phyloP scores from a whole-genome alignment of 768 basidiomycete genomes.

The Leccinum longicurvipes region DNA sequence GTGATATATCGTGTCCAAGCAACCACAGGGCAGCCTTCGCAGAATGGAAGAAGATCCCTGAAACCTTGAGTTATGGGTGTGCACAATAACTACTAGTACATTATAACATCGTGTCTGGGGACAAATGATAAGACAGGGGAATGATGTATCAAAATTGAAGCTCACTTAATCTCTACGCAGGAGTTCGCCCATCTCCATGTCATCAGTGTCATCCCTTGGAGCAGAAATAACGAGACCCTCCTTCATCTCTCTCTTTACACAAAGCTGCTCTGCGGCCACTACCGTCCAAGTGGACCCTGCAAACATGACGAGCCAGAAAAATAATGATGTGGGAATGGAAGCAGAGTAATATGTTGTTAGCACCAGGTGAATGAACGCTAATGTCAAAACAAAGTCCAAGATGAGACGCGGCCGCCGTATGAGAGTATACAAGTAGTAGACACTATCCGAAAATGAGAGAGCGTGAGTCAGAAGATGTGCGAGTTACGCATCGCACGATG shows the following conservation, averaged over 20 bases:
- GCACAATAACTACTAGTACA: conserved; percentile 20
- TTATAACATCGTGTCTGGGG: conserved; percentile 15
- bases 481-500: not conserved
- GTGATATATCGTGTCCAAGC: conserved; percentile 4
- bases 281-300: conserved; percentile 70
- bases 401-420: conserved; percentile 90
- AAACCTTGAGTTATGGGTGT: conserved; percentile 16
- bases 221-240: conserved; percentile 67
- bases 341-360: conserved; percentile 82
- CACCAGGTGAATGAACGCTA: conserved; percentile 88
- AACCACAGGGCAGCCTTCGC: not conserved
- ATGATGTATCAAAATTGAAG: conserved; percentile 7
- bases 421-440: conserved; percentile 83
- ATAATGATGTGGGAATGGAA: conserved; percentile 76
- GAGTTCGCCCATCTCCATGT: conserved; percentile 51
- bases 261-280: conserved; percentile 84
- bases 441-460: conserved; percentile 30
- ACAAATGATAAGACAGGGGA: conserved; percentile 1
- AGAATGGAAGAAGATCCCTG: conserved; percentile 9
- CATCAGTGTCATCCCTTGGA: conserved; percentile 44
- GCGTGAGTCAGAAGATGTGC: not conserved
- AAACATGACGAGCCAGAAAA: conserved; percentile 87
- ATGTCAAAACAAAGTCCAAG: conserved; percentile 90
- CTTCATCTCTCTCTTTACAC: conserved; percentile 85
- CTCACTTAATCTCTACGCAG: conserved; percentile 60